These are phyloP conservation scores for Rhodotorula sphaerocarpa DNA, from an alignment of 768 basidiomycete species.

Conservation along the genomic window DNA sequence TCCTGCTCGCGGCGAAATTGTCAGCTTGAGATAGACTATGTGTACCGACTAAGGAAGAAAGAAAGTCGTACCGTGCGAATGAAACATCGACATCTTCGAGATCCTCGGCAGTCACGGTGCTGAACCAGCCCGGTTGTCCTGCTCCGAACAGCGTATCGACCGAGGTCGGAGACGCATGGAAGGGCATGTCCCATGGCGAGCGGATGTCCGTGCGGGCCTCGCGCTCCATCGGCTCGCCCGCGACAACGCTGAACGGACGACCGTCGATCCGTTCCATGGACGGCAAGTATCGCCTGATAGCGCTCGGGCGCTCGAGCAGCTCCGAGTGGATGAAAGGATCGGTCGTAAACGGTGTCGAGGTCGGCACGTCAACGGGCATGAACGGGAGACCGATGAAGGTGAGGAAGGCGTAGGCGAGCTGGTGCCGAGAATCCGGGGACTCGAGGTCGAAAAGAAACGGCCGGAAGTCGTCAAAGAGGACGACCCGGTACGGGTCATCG, in stretches of 20 bases:
- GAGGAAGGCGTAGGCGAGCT: constrained; percentile 44
- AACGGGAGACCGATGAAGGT: constrained; percentile 45
- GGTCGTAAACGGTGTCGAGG: constrained; percentile 40
- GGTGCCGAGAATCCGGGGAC: constrained; percentile 39
- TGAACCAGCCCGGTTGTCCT: constrained; percentile 36
- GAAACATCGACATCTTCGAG: constrained; percentile 34
- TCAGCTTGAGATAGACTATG: no score
- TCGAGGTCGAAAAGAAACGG: constrained; percentile 43
- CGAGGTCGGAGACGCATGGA: constrained; percentile 38
- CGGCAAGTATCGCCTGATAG: constrained; percentile 35
- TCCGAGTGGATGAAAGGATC: constrained; percentile 43
- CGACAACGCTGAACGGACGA: constrained; percentile 40
- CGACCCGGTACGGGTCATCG: constrained; percentile 44
- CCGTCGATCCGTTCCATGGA: background rate
- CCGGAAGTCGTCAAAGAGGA: constrained; percentile 45
- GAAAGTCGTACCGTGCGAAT: no score
- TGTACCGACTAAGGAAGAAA: constrained; percentile 30
- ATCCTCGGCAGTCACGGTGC: constrained; percentile 30
- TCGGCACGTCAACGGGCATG: constrained; percentile 42
- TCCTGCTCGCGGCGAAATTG: constrained; percentile 21
- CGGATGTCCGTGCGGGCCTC: constrained; percentile 33
- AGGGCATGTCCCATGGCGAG: constrained; percentile 39
- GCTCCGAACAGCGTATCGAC: constrained; percentile 37
- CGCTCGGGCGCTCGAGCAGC: constrained; percentile 16
- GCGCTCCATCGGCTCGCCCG: constrained; percentile 43